Base-by-base conservation (phyloP, 176 grass and related monocot species). In the Eragrostis curvula region DNA sequence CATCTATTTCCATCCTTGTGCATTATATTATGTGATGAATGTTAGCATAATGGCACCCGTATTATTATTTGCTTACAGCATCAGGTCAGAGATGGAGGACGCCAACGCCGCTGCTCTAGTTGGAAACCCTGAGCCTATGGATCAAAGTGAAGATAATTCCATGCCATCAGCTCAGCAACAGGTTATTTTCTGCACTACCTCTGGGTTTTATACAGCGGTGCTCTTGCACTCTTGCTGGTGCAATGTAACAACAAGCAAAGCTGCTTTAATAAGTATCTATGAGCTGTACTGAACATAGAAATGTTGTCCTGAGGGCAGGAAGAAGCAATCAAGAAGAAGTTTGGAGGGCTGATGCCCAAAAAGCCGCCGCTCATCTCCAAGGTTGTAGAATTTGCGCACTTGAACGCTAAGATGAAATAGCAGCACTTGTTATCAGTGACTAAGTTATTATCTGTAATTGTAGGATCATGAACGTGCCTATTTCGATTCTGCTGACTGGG, bases 401-500 rank as follows among this genome's bases (percentile, higher is more conserved):
- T 74, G 17, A 43, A 89, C 25, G 23, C 51, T 70, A 40, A 43
- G 15, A 66, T 53, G 6, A 81, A 81, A 59, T 21, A 81, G 29
- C 36, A 71, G 55, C 21, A 57, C 30, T 17, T 57, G 18, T 46
- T 68, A 15, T 58, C 28, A 42, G 69, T 47, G 74, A 58, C 58
- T 44, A 72, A 81, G 21, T 62, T 80, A 21, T 27, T 79, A 56
- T 87, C n/a, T 55, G 16, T 85, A 30, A 80, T 45, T 87, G 71
- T 62, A 97, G 94, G 94, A 97, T 79, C 91, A 97, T 70, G 94
- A 97, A 47, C 91, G 94, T 59, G 94, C 94, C 30, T 97, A 93
- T 68, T 97, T 97, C 69, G 94, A 97, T 88, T 97, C 94, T 83
- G 94, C 94, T 63, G 94, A 97, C 75, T 97, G 94, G 94, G 91